Evolutionary conservation across 2,329 filamentous ascomycete species (phyloP).

Genomic region (Neocatenulostroma microsporum): DNA sequence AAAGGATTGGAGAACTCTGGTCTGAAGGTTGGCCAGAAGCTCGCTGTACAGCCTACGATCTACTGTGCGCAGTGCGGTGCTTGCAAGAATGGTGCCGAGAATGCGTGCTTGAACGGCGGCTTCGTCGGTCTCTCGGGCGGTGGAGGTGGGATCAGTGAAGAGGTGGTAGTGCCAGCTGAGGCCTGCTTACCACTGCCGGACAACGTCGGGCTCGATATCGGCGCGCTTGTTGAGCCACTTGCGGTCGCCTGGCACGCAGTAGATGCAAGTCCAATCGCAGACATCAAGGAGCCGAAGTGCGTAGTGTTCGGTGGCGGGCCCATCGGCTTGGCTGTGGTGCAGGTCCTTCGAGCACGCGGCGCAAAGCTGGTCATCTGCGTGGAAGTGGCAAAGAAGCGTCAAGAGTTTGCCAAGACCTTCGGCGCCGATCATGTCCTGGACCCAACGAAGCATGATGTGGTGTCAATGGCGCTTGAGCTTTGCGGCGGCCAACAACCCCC

Average conservation of each 20-base stretch:
- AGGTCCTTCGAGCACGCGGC: conserved; percentile 49
- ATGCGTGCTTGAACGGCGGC: conserved; percentile 51
- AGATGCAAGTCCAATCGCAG: conserved; percentile 39
- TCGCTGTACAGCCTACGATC: conserved; percentile 54
- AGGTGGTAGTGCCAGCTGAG: conserved; percentile 43
- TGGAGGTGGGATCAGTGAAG: conserved; percentile 51
- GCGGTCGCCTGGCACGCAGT: conserved; percentile 59
- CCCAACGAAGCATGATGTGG: conserved; percentile 45
- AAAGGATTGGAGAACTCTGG: conserved; percentile 22
- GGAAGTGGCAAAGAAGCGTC: conserved; percentile 47
- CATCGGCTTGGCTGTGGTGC: conserved; percentile 48
- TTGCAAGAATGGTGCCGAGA: conserved; percentile 47
- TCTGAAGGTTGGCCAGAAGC: conserved; percentile 49
- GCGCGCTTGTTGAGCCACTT: conserved; percentile 56
- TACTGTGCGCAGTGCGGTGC: conserved; percentile 50
- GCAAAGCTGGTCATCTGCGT: conserved; percentile 51
- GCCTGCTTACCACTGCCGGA: conserved; percentile 46
- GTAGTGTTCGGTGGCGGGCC: conserved; percentile 56
- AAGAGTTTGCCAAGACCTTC: conserved; percentile 46
- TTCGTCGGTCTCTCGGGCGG: conserved; percentile 40
- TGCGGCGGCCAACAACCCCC: conserved; percentile 43
- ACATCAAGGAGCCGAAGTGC: conserved; percentile 36
- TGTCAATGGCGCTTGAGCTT: conserved; percentile 39
- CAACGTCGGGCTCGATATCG: conserved; percentile 46
- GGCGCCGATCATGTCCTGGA: conserved; percentile 51